A percentile compares a stretch with the other conserved stretches of the same genome.
These are phyloP conservation scores for Capsicum baccatum DNA, from an alignment of 257 asterid species.

Conservation along the genomic window DNA sequence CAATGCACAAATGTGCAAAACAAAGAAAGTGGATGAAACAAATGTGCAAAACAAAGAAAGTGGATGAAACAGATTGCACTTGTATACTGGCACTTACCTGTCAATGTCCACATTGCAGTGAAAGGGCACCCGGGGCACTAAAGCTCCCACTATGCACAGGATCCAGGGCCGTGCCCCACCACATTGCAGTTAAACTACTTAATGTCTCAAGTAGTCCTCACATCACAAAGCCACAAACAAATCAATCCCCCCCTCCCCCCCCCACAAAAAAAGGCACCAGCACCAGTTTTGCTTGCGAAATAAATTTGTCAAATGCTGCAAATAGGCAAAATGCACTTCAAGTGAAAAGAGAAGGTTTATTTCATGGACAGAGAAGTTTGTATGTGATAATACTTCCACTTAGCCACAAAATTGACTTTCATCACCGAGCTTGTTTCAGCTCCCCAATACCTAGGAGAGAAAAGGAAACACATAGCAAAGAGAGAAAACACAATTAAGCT, in stretches of 20 bases:
- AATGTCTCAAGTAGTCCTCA: constrained; percentile 7
- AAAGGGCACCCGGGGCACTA: not conserved
- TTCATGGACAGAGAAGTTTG: not conserved
- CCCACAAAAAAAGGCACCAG: not conserved
- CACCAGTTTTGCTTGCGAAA: not conserved
- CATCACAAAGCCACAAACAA: not conserved
- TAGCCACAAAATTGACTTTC: not conserved
- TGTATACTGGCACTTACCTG: not conserved
- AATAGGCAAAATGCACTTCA: not conserved
- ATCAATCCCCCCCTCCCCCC: no score
- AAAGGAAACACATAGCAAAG: not conserved
- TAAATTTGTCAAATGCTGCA: not conserved
- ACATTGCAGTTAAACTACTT: not conserved
- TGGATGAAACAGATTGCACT: not conserved
- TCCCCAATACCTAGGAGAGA: not conserved
- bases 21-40: not conserved
- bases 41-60: not conserved
- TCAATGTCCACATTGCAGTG: not conserved
- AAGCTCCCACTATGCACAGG: no score
- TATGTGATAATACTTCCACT: not conserved
- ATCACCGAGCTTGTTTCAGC: constrained; percentile 13
- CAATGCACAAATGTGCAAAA: not conserved
- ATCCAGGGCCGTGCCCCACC: no score
- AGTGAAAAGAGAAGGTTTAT: constrained; percentile 12
- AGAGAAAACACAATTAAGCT: not conserved